Conservation (phyloP, 2,329 filamentous ascomycete species). For the Myriosclerotinia scirpicola region DNA sequence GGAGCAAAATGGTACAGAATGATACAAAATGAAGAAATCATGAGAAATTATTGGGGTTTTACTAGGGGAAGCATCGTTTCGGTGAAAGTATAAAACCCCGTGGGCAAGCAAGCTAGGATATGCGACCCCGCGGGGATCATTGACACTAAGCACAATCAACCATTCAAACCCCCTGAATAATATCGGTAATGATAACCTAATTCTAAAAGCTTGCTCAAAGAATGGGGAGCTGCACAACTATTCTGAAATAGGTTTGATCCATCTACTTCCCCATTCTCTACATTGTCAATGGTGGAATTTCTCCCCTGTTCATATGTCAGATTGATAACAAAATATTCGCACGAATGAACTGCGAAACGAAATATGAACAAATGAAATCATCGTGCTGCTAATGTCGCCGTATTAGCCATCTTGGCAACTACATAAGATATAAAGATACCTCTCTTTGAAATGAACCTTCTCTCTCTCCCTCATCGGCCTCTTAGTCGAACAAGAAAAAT, state of each 20-base stretch:
- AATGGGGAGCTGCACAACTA: constrained; percentile 12
- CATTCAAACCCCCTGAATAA: constrained; percentile 18
- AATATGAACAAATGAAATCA: background rate
- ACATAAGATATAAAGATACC: constrained; percentile 9
- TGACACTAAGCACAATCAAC: background rate
- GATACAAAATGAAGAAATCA: background rate
- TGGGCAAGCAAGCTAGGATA: constrained; percentile 8
- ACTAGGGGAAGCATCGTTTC: background rate
- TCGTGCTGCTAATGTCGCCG: background rate
- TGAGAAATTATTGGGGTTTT: background rate
- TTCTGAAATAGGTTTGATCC: background rate
- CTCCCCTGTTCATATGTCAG: background rate
- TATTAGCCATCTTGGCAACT: constrained; percentile 5
- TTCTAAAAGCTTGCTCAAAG: background rate
- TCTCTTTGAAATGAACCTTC: background rate
- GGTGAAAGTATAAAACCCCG: constrained; percentile 19
- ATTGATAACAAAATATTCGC: constrained; percentile 14
- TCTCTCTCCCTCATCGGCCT: constrained; percentile 12
- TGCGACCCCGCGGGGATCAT: constrained; percentile 20
- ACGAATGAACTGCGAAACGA: constrained; percentile 13
- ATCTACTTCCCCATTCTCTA: background rate
- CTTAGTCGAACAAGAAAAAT: constrained; percentile 13
- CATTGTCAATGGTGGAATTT: constrained; percentile 22
- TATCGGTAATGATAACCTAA: background rate
- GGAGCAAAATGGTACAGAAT: background rate